A percentile compares a stretch with the other conserved stretches of the same genome.
Conservation (phyloP, 2,329 filamentous ascomycete genomes). For the Penicillium sp. region DNA sequence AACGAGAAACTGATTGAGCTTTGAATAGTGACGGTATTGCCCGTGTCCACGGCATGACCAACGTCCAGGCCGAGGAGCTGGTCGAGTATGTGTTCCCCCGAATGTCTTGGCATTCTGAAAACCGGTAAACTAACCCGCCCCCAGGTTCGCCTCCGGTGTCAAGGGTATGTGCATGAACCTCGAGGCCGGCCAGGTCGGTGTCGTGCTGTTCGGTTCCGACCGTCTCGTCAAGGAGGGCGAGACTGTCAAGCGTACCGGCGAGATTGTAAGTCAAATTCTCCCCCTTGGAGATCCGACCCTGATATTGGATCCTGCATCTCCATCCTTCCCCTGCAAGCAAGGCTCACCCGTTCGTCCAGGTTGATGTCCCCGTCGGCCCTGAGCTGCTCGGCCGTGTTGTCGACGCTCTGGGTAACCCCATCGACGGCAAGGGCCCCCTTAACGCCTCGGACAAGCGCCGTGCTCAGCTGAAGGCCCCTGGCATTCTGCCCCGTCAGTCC, state of each 20-base stretch:
- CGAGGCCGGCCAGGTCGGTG: constrained; percentile 99
- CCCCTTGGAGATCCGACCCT: constrained; percentile 6
- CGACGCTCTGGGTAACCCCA: constrained; percentile 97
- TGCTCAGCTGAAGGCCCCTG: constrained; percentile 98
- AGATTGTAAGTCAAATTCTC: constrained; percentile 72
- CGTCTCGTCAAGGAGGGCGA: constrained; percentile 99
- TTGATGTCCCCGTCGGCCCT: constrained; percentile 90
- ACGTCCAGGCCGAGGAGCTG: constrained; percentile 99
- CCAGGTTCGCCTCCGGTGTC: constrained; percentile 96
- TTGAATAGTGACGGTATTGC: constrained; percentile 94
- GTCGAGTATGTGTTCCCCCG: constrained; percentile 75
- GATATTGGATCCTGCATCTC: constrained; percentile 5
- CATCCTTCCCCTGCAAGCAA: background rate
- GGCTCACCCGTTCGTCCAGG: constrained; percentile 52
- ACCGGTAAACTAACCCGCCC: constrained; percentile 26
- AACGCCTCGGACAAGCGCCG: constrained; percentile 88
- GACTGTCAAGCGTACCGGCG: constrained; percentile 98
- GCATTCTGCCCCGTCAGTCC: constrained; percentile 93
- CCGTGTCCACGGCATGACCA: constrained; percentile 99
- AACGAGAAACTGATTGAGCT: constrained; percentile 21
- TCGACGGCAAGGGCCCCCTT: constrained; percentile 97
- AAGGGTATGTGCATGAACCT: constrained; percentile 99
- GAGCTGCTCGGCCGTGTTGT: constrained; percentile 97
- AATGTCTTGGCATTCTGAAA: constrained; percentile 15
- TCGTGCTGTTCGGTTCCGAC: constrained; percentile 99